Base-by-base conservation (phyloP, 371 early-diverging fungal species). In the Dentiscutata heterogama region DNA sequence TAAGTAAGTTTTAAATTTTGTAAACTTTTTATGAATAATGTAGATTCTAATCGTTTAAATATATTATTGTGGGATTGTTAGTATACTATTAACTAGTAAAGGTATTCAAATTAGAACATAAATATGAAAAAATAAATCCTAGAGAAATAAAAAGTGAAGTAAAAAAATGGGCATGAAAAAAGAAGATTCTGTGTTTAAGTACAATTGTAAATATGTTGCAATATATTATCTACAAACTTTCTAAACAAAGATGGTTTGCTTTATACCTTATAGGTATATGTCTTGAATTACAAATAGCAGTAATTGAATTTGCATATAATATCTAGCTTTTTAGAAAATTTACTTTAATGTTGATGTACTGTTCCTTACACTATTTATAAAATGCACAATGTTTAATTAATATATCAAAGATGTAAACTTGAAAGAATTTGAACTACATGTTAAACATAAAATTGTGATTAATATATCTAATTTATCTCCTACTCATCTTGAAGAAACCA, bases 61-160 rank as follows among this genome's bases (percentile, higher is more conserved):
- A 31, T 31, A 31, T 31, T 31, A 31, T 31, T 31, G 35, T 31
- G 35, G 35, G 35, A 31, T 31, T 31, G 3, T 31, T 31, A 31
- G 35, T 2, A 31, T 31, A 31, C 1, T 31, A 31, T 31, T 31
- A 31, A 3, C 3, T 2, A 3, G 35, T 31, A 31, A 31, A 31
- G 1, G 3, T 31, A 31, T 31, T 3, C 3, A 31, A 31, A 31
- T 31, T 31, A 31, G 3, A 31, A 31, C 3, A 31, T 31, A 3
- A 31, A 31, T 31, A 31, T 3, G 35, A 31, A 31, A 31, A 31
- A 31, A 85, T 87, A 73, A 92, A 96, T 84, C 96, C 99, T 77
- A 96, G 99, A 86, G 99, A 99, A 83, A 94, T 94, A 54, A 99
- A 99, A 85, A 99, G 99, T 83, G 99, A 97, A 95, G 92, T 99